Evolutionary conservation across 2,329 filamentous ascomycete species (phyloP), one percentile per base, ranked within the genome.

Genomic region (Nothophoma quercina): DNA sequence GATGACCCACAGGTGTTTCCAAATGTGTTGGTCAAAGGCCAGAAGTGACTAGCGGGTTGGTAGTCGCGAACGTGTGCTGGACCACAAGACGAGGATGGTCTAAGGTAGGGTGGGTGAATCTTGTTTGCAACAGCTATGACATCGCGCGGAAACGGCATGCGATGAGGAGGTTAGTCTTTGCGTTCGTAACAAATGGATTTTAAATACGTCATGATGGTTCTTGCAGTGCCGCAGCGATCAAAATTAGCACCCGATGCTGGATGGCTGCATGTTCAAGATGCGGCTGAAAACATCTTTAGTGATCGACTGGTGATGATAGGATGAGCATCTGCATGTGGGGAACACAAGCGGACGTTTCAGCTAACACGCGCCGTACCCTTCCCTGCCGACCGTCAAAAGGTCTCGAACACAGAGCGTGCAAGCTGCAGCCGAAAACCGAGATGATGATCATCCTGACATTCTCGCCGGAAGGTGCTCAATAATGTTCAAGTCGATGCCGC

Each of bases 21-120:
- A n/a, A 29, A 5, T 29, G 28, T 35, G n/a, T 40, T 40, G 33
- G 25, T 35, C 25, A 7, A 29, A 22, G 7, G 12, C 16, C 23
- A 32, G 12, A 21, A 5, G 3, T 21, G 12, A 18, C 6, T 12
- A 7, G 42, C 36, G n/a, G 21, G 15, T 30, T 26, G 3, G 34
- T 26, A 12, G n/a, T 13, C 16, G 25, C 8, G 29, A 25, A 34
- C 4, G 18, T 25, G 22, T 33, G 35, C 42, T 39, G 33, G 6
- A 26, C 30, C 33, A 49, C 29, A 19, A 51, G 33, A 42, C 48
- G 45, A 61, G 13, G 54, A 55, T 53, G 45, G 56, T 38, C 49
- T 46, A 53, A 51, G 43, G 42, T 47, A 39, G 38, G 22, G 33
- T 53, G 50, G 39, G 38, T 53, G 22, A 39, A 39, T 44, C 50